phyloP scores from a whole-genome alignment of 768 basidiomycete genomes.

The Termitomyces eurrhizus region DNA sequence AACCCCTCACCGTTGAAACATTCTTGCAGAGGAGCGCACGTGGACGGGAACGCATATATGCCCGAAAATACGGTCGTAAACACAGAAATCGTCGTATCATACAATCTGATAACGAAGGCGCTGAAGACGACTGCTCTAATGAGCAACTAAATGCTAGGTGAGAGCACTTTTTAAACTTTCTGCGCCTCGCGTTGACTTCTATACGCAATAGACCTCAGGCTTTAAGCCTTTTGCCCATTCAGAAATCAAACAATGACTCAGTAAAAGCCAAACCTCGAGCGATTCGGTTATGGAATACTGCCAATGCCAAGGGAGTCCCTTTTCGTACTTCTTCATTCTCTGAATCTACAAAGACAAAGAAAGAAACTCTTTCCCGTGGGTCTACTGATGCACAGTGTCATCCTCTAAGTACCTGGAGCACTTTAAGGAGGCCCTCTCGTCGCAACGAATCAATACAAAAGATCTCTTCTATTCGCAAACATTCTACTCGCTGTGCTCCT shows the following conservation, averaged over 20 bases:
- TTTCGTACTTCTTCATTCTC: constrained; percentile 22
- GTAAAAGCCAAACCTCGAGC: constrained; percentile 5
- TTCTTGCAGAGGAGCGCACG: constrained; percentile 23
- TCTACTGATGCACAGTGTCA: constrained; percentile 1
- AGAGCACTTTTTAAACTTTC: background rate
- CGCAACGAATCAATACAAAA: background rate
- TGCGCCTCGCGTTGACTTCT: background rate
- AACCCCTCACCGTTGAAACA: constrained; percentile 25
- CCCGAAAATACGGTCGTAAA: constrained; percentile 19
- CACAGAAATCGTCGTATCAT: constrained; percentile 11
- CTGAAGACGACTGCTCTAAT: constrained; percentile 1
- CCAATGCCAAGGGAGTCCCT: constrained; percentile 28
- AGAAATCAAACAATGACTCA: background rate
- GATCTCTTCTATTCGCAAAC: background rate
- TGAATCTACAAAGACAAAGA: background rate
- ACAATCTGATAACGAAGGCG: constrained; percentile 10
- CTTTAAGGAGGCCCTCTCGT: background rate
- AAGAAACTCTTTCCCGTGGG: background rate
- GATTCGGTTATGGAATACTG: constrained; percentile 19
- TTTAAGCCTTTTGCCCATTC: constrained; percentile 22
- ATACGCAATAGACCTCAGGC: constrained; percentile 18
- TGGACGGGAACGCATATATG: constrained; percentile 6
- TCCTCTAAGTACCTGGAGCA: constrained; percentile 14
- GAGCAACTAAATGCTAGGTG: background rate
- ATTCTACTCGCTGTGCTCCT: constrained; percentile 17